Base-by-base conservation (phyloP, 83 land plant species). In the Diphasiastrum complanatum region DNA sequence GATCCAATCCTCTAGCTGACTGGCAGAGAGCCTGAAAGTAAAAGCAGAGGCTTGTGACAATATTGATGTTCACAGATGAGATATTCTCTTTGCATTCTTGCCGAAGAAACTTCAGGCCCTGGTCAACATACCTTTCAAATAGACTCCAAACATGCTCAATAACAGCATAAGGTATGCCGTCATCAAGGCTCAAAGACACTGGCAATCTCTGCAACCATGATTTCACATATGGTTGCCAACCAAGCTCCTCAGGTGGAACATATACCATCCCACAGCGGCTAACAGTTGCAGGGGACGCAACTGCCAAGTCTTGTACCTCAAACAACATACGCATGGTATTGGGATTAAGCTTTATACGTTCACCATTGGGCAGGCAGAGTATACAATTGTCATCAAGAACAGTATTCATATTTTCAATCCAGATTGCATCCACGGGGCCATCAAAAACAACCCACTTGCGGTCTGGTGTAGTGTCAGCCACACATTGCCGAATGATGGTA, bases 181-280 rank as follows among this genome's bases (percentile, higher is more conserved):
- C 69, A 65, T 48, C 29, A 59, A n/a, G n/a, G n/a, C 16, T 16
- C 43, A 40, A 8, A 40, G 43, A 40, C 16, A 8, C 12, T 40
- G 72, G 72, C 26, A 68, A 48, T 18, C 72, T 47, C 46, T 66
- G 75, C 4, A 72, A 33, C 75, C 75, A 72, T 2, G 75, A 68
- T 37, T 55, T 46, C 1, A 72, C 75, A 66, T 72, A 72, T 12
- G 75, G 75, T 18, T 65, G 63, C 75, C 75, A 72, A 2, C 75
- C 75, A 1, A 72, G 47, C 33, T 72, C 75, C 19, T 72, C 75
- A 4, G 75, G 73, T 0, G 75, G 72, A 19, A 72, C 75, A 60
- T 72, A 72, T 0, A 72, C 75, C 75, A 72, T 72, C 27, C 75
- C 75, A 66, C 75, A 72, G 3, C 75, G 52, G 32, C 75, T 72